Percentiles rank a stretch among this genome's conserved stretches.
Conservation (phyloP, 148 eudicot species). For the Persicaria maculosa region DNA sequence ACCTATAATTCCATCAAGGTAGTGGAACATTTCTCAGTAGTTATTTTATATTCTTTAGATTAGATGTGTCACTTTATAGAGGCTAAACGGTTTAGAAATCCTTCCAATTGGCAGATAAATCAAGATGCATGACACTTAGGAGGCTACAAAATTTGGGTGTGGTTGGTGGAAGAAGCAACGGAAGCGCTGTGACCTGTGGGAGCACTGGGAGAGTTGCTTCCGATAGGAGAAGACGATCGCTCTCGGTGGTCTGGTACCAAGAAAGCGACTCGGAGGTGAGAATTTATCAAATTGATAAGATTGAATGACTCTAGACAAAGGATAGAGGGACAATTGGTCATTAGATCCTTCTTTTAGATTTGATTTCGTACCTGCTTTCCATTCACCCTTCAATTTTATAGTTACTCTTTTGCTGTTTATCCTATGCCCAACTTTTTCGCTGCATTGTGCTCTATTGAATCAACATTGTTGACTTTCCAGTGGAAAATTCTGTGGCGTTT, state of each 20-base stretch:
- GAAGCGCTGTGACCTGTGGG: slow-evolving; percentile 14
- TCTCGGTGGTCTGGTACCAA: slow-evolving; percentile 51
- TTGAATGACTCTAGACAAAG: neutral
- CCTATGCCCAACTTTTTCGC: neutral
- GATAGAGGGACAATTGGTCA: neutral
- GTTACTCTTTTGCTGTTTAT: slow-evolving; percentile 2
- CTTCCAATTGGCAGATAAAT: no score
- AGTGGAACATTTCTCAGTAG: no score
- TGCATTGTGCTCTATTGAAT: neutral
- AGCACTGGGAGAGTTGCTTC: slow-evolving; percentile 20
- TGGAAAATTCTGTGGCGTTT: neutral
- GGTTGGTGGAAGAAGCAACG: neutral
- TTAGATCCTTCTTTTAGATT: neutral
- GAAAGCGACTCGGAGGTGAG: slow-evolving; percentile 72
- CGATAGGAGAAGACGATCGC: slow-evolving; percentile 62
- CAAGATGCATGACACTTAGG: no score
- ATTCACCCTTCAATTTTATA: slow-evolving; percentile 10
- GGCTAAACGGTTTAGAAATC: no score
- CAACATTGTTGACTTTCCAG: neutral
- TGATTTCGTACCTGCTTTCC: slow-evolving; percentile 9
- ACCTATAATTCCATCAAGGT: no score
- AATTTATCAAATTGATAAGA: neutral
- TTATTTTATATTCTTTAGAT: no score
- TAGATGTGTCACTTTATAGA: no score
- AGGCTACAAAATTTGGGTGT: neutral